Evolutionary conservation across 805 yeast species (phyloP).

Genomic region (Nadsonia fulvescens): DNA sequence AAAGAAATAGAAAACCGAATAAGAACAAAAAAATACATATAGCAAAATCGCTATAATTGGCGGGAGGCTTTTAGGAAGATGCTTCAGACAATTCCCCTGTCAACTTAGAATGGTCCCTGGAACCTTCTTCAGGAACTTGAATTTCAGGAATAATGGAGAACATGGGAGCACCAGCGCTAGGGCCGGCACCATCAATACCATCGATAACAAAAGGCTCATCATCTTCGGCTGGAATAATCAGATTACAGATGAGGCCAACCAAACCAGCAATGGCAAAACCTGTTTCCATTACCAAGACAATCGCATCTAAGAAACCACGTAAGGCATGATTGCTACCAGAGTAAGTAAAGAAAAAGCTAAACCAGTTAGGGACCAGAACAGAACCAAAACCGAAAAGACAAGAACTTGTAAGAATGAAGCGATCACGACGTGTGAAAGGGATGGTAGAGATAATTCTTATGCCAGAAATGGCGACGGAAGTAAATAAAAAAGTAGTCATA

Average conservation of each 20-base stretch:
- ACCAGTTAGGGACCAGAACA: constrained; percentile 47
- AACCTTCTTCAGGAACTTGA: too few species aligned
- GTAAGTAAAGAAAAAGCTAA: constrained; percentile 45
- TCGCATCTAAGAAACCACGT: constrained; percentile 48
- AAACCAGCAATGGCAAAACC: constrained; percentile 58
- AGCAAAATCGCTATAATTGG: too few species aligned
- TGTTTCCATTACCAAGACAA: constrained; percentile 51
- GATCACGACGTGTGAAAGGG: constrained; percentile 49
- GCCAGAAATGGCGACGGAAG: constrained; percentile 64
- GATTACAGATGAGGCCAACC: constrained; percentile 41
- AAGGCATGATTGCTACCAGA: constrained; percentile 38
- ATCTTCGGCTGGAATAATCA: constrained; percentile 41
- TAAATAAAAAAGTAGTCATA: constrained; percentile 63
- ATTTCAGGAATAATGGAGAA: too few species aligned
- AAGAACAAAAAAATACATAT: too few species aligned
- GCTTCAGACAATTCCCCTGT: too few species aligned
- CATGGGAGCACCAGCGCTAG: too few species aligned
- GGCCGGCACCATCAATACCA: too few species aligned
- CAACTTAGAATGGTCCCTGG: too few species aligned
- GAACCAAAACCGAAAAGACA: constrained; percentile 53
- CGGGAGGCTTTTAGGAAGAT: too few species aligned
- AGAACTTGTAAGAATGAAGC: constrained; percentile 52
- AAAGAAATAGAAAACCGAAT: too few species aligned
- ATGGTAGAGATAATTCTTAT: constrained; percentile 38
- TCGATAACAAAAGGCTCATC: too few species aligned